Conservation (phyloP, 768 basidiomycete species). For the Auriscalpium vulgare region DNA sequence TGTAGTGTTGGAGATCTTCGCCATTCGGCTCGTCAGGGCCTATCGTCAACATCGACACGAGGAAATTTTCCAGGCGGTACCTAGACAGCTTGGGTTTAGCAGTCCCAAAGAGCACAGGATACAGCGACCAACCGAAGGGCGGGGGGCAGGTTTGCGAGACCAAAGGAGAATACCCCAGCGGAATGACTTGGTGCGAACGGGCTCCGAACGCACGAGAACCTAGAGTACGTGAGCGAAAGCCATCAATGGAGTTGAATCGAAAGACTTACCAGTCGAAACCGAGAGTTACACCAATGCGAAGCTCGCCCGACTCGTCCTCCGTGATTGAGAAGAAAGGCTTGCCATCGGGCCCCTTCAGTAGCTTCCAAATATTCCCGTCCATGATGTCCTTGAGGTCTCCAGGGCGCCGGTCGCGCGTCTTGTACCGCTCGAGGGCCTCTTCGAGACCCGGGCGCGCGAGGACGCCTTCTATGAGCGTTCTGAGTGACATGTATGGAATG, state of each 20-base stretch:
- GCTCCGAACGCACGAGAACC: background rate
- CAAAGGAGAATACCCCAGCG: background rate
- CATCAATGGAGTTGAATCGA: background rate
- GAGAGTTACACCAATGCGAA: background rate
- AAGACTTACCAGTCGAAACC: background rate
- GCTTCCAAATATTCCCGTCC: background rate
- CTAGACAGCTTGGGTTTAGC: background rate
- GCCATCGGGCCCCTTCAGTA: background rate
- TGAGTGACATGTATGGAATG: background rate
- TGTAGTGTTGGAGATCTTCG: background rate
- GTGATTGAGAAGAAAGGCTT: background rate
- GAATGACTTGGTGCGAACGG: background rate
- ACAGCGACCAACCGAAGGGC: background rate
- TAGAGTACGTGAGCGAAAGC: background rate
- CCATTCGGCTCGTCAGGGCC: background rate
- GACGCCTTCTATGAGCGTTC: background rate
- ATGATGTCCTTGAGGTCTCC: background rate
- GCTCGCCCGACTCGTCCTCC: background rate
- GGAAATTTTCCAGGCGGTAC: background rate
- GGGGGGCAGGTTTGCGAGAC: conserved; percentile 1
- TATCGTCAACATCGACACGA: background rate
- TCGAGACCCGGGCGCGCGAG: background rate
- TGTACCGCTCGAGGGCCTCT: background rate
- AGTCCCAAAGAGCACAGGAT: background rate
- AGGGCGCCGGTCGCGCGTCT: background rate